Evolutionary conservation across 192 early-diverging fungal species (phyloP).

Genomic region (Coemansia reversa): DNA sequence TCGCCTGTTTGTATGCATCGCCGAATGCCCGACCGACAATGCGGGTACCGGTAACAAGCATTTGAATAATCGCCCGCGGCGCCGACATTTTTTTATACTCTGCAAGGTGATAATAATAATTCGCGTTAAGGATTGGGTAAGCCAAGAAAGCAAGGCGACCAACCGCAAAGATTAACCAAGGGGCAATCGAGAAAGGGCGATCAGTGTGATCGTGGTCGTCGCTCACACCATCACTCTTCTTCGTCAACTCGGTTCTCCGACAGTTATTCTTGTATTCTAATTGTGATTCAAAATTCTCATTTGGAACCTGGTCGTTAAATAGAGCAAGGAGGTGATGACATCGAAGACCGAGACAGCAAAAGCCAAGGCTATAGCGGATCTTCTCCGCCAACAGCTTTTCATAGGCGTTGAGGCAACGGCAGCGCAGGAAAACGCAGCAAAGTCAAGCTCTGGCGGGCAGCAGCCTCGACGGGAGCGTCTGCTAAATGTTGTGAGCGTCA

Average conservation of each 20-base stretch:
- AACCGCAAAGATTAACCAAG: too few species aligned
- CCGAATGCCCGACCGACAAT: constrained; percentile 90
- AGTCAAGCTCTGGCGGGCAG: constrained; percentile 34
- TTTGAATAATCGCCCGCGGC: constrained; percentile 70
- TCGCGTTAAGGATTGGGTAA: too few species aligned
- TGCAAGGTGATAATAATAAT: not conserved
- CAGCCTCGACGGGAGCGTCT: constrained; percentile 50
- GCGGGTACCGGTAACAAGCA: constrained; percentile 72
- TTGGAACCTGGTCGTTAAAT: not conserved
- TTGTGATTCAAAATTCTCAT: not conserved
- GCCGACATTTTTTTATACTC: constrained; percentile 55
- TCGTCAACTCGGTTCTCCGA: constrained; percentile 4
- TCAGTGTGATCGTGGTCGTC: too few species aligned
- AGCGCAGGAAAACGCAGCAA: constrained; percentile 39
- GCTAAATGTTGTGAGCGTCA: constrained; percentile 46
- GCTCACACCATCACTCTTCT: too few species aligned
- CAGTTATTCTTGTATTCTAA: constrained; percentile 7
- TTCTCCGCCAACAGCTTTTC: constrained; percentile 38
- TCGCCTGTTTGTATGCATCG: constrained; percentile 89
- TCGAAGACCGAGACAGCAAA: constrained; percentile 44
- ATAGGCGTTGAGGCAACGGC: constrained; percentile 48
- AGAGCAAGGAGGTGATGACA: constrained; percentile 11
- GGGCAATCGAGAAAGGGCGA: too few species aligned
- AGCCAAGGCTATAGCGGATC: constrained; percentile 45
- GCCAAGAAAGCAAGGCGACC: too few species aligned